phyloP scores from a whole-genome alignment of 2,329 filamentous ascomycete species.

The Fusarium falciforme region DNA sequence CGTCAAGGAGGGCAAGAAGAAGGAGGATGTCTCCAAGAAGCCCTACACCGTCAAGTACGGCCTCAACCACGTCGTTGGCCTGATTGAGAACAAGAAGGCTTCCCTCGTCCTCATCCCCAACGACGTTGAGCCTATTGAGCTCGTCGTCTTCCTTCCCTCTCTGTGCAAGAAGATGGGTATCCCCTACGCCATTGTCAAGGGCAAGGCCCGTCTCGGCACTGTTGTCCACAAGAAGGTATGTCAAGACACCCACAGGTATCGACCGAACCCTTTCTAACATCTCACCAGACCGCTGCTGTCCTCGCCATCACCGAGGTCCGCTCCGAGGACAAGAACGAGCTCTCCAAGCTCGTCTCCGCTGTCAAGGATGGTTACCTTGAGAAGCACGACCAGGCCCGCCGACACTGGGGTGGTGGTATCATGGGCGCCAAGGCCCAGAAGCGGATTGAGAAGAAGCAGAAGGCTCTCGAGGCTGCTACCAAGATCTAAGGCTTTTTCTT shows the following conservation, averaged over 20 bases:
- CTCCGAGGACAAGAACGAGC: conserved; percentile 97
- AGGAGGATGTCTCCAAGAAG: conserved; percentile 99
- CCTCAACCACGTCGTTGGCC: conserved; percentile 98
- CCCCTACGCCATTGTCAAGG: conserved; percentile 99
- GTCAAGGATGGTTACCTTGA: conserved; percentile 98
- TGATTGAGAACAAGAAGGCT: conserved; percentile 99
- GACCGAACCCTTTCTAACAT: conserved; percentile 41
- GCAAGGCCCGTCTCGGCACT: conserved; percentile 98
- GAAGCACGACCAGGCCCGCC: conserved; percentile 91
- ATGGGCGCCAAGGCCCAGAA: conserved; percentile 95
- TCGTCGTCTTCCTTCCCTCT: conserved; percentile 98
- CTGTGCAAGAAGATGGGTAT: conserved; percentile 99
- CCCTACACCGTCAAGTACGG: conserved; percentile 99
- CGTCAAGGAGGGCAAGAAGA: conserved; percentile 99
- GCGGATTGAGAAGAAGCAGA: conserved; percentile 85
- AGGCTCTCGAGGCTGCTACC: conserved; percentile 93
- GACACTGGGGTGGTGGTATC: conserved; percentile 99
- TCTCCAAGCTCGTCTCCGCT: conserved; percentile 94
- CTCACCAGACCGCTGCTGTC: conserved; percentile 91
- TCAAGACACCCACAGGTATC: no score
- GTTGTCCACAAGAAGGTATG: conserved; percentile 99
- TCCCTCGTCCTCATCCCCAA: conserved; percentile 98
- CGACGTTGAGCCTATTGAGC: conserved; percentile 99
- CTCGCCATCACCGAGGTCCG: conserved; percentile 97
- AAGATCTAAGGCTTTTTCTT: conserved; percentile 81